These are phyloP conservation scores for Tremella mesenterica DNA, from an alignment of 768 basidiomycete species.

Conservation along the genomic window DNA sequence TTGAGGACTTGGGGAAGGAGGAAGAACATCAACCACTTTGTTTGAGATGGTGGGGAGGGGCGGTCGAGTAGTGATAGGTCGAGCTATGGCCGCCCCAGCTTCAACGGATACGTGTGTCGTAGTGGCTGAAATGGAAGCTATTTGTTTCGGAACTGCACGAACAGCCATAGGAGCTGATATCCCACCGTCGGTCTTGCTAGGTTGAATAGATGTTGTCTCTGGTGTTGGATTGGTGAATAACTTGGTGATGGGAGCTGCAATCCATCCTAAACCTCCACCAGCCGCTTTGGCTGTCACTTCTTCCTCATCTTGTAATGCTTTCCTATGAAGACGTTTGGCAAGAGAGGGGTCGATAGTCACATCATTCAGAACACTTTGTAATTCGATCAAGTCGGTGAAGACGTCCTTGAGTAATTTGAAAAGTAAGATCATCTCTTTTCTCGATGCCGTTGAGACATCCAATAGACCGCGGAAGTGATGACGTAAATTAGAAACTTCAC, in stretches of 20 bases:
- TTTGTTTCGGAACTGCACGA: constrained; percentile 62
- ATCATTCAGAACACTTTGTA: constrained; percentile 77
- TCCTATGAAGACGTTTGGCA: constrained; percentile 54
- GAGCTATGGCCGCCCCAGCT: constrained; percentile 57
- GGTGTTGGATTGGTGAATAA: constrained; percentile 53
- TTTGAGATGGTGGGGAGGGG: not conserved
- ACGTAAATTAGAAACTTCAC: constrained; percentile 63
- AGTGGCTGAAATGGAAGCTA: constrained; percentile 75
- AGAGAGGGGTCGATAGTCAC: constrained; percentile 76
- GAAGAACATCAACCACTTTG: constrained; percentile 5
- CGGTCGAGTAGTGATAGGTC: constrained; percentile 20
- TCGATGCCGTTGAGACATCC: constrained; percentile 60
- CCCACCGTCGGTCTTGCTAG: constrained; percentile 1
- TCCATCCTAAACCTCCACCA: constrained; percentile 56
- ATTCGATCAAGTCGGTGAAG: constrained; percentile 69
- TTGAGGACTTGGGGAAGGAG: constrained; percentile 12
- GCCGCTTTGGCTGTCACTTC: constrained; percentile 42
- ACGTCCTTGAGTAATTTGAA: constrained; percentile 78
- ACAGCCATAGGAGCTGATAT: constrained; percentile 10
- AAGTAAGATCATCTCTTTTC: constrained; percentile 70
- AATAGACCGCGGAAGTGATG: constrained; percentile 62
- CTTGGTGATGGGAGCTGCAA: constrained; percentile 69
- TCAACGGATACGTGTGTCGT: constrained; percentile 92
- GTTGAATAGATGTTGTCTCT: not conserved
- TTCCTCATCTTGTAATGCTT: constrained; percentile 48